Base-by-base conservation (phyloP, 176 grass and related monocot species). In the Aegilops bicornis region DNA sequence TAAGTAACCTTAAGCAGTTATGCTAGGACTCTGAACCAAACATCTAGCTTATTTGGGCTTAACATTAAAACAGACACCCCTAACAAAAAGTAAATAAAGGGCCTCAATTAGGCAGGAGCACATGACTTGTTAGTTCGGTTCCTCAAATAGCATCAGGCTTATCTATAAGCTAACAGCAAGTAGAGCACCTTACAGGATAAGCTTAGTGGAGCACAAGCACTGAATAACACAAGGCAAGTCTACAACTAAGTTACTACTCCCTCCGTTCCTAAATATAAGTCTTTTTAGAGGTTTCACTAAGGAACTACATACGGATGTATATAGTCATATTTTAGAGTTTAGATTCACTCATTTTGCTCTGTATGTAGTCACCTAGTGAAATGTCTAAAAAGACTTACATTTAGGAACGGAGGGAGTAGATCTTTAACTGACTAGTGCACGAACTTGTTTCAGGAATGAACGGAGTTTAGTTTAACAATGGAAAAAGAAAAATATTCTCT, bases 1-100 rank as follows among this genome's bases (percentile, higher is more conserved):
- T 36, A 36, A 36, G 70, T 29, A 45, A 62, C 8, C 24, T 79
- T 43, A 60, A 43, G 16, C 29, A 36, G 65, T 45, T 19, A 48
- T 48, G 27, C 25, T 61, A 87, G 37, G 35, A 48, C 14, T 73
- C 69, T 79, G 35, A 48, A 45, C 19, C 66, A 72, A 86, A 71
- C 32, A 47, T 24, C 33, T 62, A 86, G 17, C 23, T 61, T 60
- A 37, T 61, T 40, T 3, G 3, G 17, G n/a, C 43, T 27, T 43
- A 62, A 86, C 25, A 72, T 35, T 72, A 35, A 31, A 24, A 62
- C 25, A 47, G 20, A 47, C 5, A 33, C 15, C 29, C 11, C 52
- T 23, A n/a, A 8, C 36, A n/a, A n/a, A 80, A 48, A 72, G 12
- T 52, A 58, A 58, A 43, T 71, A 8, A 22, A 37, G 45, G 74